phyloP scores from a whole-genome alignment of 2,329 filamentous ascomycete genomes.

The Cladosporium velox region DNA sequence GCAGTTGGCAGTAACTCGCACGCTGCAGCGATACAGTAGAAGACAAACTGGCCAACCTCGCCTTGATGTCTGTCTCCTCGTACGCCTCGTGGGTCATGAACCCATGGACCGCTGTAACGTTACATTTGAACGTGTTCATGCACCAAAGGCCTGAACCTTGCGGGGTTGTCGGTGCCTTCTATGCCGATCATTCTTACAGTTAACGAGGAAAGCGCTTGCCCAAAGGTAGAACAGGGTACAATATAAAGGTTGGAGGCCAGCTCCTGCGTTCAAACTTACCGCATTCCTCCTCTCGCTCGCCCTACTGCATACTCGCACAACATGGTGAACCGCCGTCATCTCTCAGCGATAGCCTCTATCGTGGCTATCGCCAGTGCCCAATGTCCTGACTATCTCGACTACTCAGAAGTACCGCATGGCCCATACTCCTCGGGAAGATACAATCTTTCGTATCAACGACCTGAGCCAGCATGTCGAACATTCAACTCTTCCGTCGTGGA shows the following conservation, averaged over 20 bases:
- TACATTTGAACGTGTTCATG: neutral
- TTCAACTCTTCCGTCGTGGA: conserved; percentile 50
- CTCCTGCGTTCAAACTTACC: neutral
- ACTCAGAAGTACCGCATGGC: conserved; percentile 43
- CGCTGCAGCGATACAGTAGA: neutral
- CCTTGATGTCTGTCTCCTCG: neutral
- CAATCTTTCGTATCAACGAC: conserved; percentile 50
- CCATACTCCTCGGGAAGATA: conserved; percentile 48
- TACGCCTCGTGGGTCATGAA: neutral
- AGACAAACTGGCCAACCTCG: neutral
- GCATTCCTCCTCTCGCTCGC: neutral
- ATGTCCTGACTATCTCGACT: conserved; percentile 50
- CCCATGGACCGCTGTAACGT: neutral
- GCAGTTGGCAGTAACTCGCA: neutral
- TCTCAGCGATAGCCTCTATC: neutral
- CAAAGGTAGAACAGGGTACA: neutral
- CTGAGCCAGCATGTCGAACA: conserved; percentile 47
- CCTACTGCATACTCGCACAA: neutral
- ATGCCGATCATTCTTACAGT: neutral
- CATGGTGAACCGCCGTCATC: neutral
- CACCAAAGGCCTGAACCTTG: neutral
- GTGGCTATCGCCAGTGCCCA: conserved; percentile 14
- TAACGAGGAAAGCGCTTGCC: neutral
- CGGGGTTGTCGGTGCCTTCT: conserved; percentile 3
- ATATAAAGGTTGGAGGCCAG: neutral